Evolutionary conservation across 495 filamentous ascomycete species (phyloP).

Genomic region (Bombardia bombarda): DNA sequence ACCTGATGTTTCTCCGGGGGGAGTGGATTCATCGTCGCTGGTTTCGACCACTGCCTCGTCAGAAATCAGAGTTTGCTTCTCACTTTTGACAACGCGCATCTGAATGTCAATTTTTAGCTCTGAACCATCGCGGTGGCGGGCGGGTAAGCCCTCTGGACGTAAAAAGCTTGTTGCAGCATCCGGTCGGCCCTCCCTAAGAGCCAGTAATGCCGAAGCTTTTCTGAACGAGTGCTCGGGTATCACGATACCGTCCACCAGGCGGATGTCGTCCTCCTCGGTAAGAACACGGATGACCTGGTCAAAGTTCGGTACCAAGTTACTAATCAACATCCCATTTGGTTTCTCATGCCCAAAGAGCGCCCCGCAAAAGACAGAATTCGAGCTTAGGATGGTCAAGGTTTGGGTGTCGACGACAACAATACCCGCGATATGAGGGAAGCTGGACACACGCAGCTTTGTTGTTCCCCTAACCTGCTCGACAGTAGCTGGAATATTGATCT

Average conservation of each 20-base stretch:
- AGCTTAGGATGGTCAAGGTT: conserved; percentile 73
- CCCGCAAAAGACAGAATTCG: conserved; percentile 88
- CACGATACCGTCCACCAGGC: conserved; percentile 85
- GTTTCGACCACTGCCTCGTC: conserved; percentile 38
- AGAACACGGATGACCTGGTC: conserved; percentile 72
- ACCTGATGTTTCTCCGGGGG: conserved; percentile 16
- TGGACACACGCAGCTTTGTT: conserved; percentile 69
- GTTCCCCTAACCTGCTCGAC: conserved; percentile 59
- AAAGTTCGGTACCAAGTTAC: conserved; percentile 76
- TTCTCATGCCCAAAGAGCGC: conserved; percentile 83
- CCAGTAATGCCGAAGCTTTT: conserved; percentile 74
- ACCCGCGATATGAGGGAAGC: conserved; percentile 93
- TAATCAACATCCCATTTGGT: conserved; percentile 72
- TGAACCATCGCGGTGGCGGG: conserved; percentile 80
- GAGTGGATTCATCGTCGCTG: conserved; percentile 47
- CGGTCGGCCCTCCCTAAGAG: conserved; percentile 70
- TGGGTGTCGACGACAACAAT: conserved; percentile 82
- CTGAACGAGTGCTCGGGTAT: conserved; percentile 94
- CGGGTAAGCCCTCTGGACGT: conserved; percentile 71
- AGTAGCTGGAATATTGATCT: conserved; percentile 69
- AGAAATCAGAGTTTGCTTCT: conserved; percentile 41
- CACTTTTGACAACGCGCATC: conserved; percentile 89
- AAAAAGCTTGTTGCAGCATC: conserved; percentile 70
- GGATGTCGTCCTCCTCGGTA: conserved; percentile 76
- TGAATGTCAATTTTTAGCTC: conserved; percentile 91